Percentiles rank a stretch among this genome's conserved stretches.
phyloP scores from a whole-genome alignment of 2,329 filamentous ascomycete species.

The Sporothrix brasiliensis region DNA sequence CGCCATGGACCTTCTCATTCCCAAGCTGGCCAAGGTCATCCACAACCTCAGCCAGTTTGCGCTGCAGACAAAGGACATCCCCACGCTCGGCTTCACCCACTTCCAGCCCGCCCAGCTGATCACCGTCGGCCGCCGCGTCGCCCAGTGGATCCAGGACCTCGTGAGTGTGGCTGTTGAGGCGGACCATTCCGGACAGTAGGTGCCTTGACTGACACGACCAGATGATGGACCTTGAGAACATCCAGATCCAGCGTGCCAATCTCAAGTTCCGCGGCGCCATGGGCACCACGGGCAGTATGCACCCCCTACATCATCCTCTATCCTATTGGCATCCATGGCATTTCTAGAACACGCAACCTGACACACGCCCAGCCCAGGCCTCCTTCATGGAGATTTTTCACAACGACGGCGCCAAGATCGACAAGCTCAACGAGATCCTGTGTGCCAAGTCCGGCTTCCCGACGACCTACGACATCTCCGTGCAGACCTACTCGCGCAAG shows the following conservation, averaged over 20 bases:
- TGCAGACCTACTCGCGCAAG: conserved; percentile 67
- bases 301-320: background rate
- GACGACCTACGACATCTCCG: conserved; percentile 61
- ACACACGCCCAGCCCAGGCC: conserved; percentile 50
- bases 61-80: conserved; percentile 48
- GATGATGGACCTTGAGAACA: conserved; percentile 67
- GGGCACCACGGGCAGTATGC: conserved; percentile 33
- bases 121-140: conserved; percentile 68
- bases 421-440: conserved; percentile 58
- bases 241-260: conserved; percentile 68
- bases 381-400: conserved; percentile 51
- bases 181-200: no score
- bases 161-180: conserved; percentile 44
- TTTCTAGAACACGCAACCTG: background rate
- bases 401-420: conserved; percentile 53
- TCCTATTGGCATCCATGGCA: no score
- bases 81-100: conserved; percentile 58
- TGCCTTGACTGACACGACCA: background rate
- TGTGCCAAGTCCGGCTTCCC: conserved; percentile 61
- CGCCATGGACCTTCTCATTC: conserved; percentile 73
- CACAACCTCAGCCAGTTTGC: conserved; percentile 74
- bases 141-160: conserved; percentile 74
- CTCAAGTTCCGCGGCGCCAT: conserved; percentile 75
- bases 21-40: conserved; percentile 78
- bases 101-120: conserved; percentile 64